Base-by-base conservation (phyloP, 441 rosid species). In the Adansonia madagascariensis region DNA sequence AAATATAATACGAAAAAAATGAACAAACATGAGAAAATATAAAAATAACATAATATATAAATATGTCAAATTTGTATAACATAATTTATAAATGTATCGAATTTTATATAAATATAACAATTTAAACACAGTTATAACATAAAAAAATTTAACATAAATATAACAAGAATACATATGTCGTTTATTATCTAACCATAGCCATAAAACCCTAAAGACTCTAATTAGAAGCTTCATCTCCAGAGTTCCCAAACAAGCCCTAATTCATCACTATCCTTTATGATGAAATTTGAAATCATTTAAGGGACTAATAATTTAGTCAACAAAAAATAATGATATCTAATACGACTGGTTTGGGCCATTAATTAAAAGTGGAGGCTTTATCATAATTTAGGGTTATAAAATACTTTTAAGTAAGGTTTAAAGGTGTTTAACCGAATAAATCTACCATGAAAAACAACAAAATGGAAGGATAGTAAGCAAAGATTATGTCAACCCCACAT, bases 401-500 rank as follows among this genome's bases (percentile, higher is more conserved):
- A 35, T 35, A 35, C 3, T n/a, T 53, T 53, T 53, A 53, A n/a
- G 57, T 56, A 78, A 55, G 49, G 24, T 78, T 31, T 41, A 31
- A 63, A 70, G 20, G 46, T 53, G 68, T 20, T 62, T 74, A 59
- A 22, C 7, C 31, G 27, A 24, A 31, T 31, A 55, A 75, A 43
- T 75, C 76, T 71, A 24, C 55, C 62, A 22, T 8, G 6, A 20
- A 60, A 50, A 68, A 56, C 61, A 66, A 49, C 46, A 66, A 74
- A 66, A 56, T 57, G 9, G 12, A 53, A 52, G 49, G 63, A 60
- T 67, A 24, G 39, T 59, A 35, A 39, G 27, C 50, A 24, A 53
- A 73, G 81, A 78, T 79, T 68, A 47, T 67, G 78, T 10, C 49
- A 74, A 79, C 75, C 78, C 75, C 78, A 74, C 78, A 50, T 24